Evolutionary conservation across 371 early-diverging fungal species (phyloP), one percentile per base, ranked within the genome.

Genomic region (Actinomucor elegans): DNA sequence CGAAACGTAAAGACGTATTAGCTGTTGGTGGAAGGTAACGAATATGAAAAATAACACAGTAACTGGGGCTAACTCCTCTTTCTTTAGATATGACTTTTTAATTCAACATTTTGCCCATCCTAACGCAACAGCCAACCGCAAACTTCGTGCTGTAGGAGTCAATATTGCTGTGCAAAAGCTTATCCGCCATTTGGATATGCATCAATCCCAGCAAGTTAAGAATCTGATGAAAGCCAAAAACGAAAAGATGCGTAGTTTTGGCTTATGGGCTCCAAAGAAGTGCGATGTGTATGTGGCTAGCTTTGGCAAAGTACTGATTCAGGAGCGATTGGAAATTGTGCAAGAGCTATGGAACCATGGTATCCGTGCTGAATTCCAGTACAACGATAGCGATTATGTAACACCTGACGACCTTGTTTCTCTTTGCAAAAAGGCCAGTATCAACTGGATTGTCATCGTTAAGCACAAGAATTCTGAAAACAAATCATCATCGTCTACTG

Each of bases 261-360:
- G 84, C 12, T 37, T 80, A 29, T 87, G 89, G 88, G 73, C 76
- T 4, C 77, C 79, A 0, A 80, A 80, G 44, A 62, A 81, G 40
- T 87, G 87, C 42, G 91, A 91, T 55, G 89, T 92, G 0, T 86
- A 85, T 55, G 86, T 92, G 3, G 91, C 92, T 14, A 88, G 89
- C 40, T 90, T 90, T 61, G 90, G 90, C 33, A 87, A 86, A 44
- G 79, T 77, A 3, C 52, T 88, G 42, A 63, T 90, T 1, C 81
- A 81, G 24, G 89, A 91, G 55, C 77, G 90, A 1, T 65, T 92
- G 23, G 85, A 84, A 18, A 58, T 92, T 46, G 88, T 85, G 1
- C 73, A 80, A 15, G 90, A 90, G 24, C 64, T 92, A 20, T 91
- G 93, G 92, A 69, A 69, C 1, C 80, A 85, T 45, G 81, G 83